A percentile compares a stretch with the other conserved stretches of the same genome.
Conservation (phyloP, 192 early-diverging fungal species). For the Coemansia sp. region DNA sequence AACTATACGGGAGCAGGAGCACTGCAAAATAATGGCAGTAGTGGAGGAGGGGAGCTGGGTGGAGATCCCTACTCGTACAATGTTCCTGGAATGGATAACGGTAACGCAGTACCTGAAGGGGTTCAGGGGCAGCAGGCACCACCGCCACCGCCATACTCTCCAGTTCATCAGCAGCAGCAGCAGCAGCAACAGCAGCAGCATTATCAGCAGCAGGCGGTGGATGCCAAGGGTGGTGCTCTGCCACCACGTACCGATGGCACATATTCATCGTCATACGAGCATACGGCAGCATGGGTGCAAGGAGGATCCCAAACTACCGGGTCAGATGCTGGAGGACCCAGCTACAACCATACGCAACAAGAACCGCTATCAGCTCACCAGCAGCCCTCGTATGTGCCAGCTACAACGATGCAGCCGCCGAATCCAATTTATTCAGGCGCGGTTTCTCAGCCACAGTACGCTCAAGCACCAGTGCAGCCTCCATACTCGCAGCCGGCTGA, state of each 20-base stretch:
- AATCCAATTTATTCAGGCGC: not conserved
- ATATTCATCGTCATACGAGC: slow-evolving; percentile 53
- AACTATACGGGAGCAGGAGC: slow-evolving; percentile 13
- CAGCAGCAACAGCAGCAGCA: slow-evolving; percentile 5
- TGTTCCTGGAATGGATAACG: slow-evolving; percentile 29
- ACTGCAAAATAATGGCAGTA: not conserved
- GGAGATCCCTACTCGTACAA: slow-evolving; percentile 42
- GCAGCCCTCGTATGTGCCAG: not conserved
- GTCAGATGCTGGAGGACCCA: slow-evolving; percentile 29
- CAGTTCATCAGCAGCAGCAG: not conserved
- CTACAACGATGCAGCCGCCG: not conserved
- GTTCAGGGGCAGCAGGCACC: not conserved
- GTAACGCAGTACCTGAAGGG: not conserved
- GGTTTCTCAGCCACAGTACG: slow-evolving; percentile 2
- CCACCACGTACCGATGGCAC: slow-evolving; percentile 43
- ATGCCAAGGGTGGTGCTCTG: slow-evolving; percentile 2
- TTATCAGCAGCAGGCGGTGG: not conserved
- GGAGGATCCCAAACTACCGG: slow-evolving; percentile 35
- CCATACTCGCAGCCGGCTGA: slow-evolving; percentile 17
- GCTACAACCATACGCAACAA: not conserved
- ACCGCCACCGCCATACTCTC: slow-evolving; percentile 45
- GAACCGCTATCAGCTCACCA: slow-evolving; percentile 3
- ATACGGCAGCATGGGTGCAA: slow-evolving; percentile 49
- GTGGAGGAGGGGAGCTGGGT: not conserved
- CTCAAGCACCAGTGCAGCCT: slow-evolving; percentile 15